Conservation (phyloP, 441 rosid species). For the Oxalis stricta region DNA sequence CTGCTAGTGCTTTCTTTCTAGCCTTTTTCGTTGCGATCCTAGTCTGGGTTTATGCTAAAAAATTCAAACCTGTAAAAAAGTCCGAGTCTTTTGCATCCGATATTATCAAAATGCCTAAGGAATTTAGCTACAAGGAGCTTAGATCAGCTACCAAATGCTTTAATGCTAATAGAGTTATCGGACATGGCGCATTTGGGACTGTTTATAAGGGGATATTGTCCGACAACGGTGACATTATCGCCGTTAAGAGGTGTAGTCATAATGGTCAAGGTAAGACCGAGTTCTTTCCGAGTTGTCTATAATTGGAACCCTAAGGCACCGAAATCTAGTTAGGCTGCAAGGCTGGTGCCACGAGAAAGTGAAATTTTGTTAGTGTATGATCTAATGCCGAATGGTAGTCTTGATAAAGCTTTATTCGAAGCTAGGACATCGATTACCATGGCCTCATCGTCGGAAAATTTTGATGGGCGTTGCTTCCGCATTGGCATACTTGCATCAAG, state of each 20-base stretch:
- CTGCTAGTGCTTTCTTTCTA: conserved; percentile 78
- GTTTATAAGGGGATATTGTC: conserved; percentile 71
- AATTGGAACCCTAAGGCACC: conserved; percentile 73
- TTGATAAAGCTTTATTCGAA: conserved; percentile 79
- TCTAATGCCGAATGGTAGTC: conserved; percentile 85
- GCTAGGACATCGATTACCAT: conserved; percentile 53
- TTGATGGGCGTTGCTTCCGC: conserved; percentile 84
- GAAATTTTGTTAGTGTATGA: conserved; percentile 80
- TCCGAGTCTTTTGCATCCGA: conserved; percentile 59
- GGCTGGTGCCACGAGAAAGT: conserved; percentile 88
- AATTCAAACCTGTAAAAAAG: conserved; percentile 31
- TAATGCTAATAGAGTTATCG: conserved; percentile 53
- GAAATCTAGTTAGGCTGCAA: conserved; percentile 79
- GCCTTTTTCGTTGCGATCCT: conserved; percentile 58
- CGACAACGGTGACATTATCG: conserved; percentile 63
- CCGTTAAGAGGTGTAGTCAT: conserved; percentile 79
- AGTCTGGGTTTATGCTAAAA: conserved; percentile 62
- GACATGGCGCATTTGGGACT: conserved; percentile 84
- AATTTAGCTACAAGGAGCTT: conserved; percentile 77
- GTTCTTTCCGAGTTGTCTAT: conserved; percentile 71
- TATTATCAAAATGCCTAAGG: conserved; percentile 72
- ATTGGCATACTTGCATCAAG: conserved; percentile 84
- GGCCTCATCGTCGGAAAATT: conserved; percentile 60
- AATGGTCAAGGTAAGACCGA: conserved; percentile 70
- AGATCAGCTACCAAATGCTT: conserved; percentile 66